Evolutionary conservation across 768 basidiomycete species (phyloP), one percentile per base, ranked within the genome.

Genomic region (Roridomyces roridus): DNA sequence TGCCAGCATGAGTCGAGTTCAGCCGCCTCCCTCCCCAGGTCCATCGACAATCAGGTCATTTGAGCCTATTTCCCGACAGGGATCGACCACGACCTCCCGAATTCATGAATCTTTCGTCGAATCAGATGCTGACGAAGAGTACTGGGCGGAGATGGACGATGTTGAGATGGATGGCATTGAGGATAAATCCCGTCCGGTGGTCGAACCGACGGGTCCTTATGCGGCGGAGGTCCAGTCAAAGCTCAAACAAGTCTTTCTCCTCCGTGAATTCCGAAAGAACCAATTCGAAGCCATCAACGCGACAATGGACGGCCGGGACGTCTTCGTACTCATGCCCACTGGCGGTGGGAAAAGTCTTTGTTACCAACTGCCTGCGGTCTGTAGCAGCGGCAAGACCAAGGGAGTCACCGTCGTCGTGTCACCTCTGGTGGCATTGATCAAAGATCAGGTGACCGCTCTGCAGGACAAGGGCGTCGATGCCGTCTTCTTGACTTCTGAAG

Each of bases 251-350:
- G 77, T 82, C 0, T 98, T 98, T 72, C 74, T 75, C 6, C 77
- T 98, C 14, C 64, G 80, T 0, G 65, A 68, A 1, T 98, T 98
- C 71, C 85, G 96, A 29, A 73, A 71, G 14, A 91, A 98, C 71
- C 97, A 98, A 68, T 80, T 94, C 36, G 88, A 91, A 66, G 94
- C 92, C 2, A 91, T 98, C 60, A 82, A 84, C 40, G 89, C 89
- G 15, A 86, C 91, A 0, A 75, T 99, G 70, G 77, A 80, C 2
- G 94, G 90, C 8, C 83, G 79, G 51, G 96, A 98, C 66, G 92
- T 94, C 17, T 94, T 98, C 62, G 92, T 98, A 17, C 81, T 98
- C 8, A 96, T 98, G 86, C 97, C 97, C 1, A 99, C 97, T 1
- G 95, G 94, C 31, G 94, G 94, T 5, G 94, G 94, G 1, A 95